Evolutionary conservation across 768 basidiomycete species (phyloP).

Genomic region (Amanita rimosa): DNA sequence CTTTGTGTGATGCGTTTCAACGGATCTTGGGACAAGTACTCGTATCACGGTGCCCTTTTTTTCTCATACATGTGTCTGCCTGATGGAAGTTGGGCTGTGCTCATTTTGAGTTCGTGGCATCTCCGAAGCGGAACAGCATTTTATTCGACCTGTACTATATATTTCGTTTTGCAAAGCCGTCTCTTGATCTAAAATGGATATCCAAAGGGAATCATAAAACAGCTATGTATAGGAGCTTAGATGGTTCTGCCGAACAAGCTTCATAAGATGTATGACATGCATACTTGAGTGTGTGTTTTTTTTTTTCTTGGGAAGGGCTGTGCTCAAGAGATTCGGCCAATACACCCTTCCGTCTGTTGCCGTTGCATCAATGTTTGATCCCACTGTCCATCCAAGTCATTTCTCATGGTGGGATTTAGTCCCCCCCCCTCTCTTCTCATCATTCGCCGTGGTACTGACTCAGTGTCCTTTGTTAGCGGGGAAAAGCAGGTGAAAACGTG

Average conservation of each 20-base stretch:
- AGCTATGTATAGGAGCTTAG: not conserved
- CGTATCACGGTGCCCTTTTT: not conserved
- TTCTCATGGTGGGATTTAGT: not conserved
- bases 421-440: not conserved
- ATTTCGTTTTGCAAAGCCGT: not conserved
- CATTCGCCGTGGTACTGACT: not conserved
- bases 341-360: not conserved
- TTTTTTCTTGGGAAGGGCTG: not conserved
- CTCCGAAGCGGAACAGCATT: not conserved
- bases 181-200: not conserved
- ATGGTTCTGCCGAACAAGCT: not conserved
- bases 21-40: not conserved
- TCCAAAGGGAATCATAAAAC: not conserved
- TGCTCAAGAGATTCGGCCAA: not conserved
- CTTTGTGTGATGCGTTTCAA: not conserved
- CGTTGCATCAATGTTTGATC: not conserved
- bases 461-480: not conserved
- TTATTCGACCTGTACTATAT: not conserved
- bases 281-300: no score
- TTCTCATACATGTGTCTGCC: slow-evolving; percentile 4
- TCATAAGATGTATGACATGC: not conserved
- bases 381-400: not conserved
- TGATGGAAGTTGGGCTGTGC: not conserved
- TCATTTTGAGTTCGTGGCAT: no score
- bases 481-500: not conserved